Conservation (phyloP, 257 asterid species). For the Solanum gracilifrons region DNA sequence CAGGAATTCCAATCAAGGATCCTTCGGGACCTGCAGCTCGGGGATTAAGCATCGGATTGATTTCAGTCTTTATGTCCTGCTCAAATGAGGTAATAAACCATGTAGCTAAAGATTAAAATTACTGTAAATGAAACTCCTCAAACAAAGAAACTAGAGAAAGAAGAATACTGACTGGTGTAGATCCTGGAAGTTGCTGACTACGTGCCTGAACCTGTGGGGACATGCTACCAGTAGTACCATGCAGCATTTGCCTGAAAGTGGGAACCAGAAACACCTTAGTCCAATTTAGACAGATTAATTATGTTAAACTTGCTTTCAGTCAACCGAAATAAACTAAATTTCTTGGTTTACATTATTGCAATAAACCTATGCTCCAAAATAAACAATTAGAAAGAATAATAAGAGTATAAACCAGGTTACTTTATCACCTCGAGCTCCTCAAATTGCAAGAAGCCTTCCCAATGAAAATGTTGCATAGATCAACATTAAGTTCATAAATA, state of each 20-base stretch:
- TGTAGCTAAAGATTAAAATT: not conserved
- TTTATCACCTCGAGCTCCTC: not conserved
- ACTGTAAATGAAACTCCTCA: not conserved
- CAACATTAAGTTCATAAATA: not conserved
- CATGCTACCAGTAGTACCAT: conserved; percentile 74
- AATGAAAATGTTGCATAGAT: not conserved
- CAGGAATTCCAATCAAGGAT: conserved; percentile 85
- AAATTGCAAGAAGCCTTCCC: not conserved
- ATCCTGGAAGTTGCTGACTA: conserved; percentile 87
- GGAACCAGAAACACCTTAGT: not conserved
- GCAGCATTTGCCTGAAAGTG: conserved; percentile 67
- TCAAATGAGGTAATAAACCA: not conserved
- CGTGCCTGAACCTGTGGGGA: conserved; percentile 89
- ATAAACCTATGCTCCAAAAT: not conserved
- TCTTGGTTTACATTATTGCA: not conserved
- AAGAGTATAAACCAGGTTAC: not conserved
- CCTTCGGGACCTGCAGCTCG: conserved; percentile 80
- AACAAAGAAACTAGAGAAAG: conserved; percentile 3
- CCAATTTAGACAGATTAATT: not conserved
- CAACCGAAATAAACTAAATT: not conserved
- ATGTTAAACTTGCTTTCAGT: not conserved
- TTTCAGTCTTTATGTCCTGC: conserved; percentile 87
- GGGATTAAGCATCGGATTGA: conserved; percentile 74
- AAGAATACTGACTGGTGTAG: conserved; percentile 62
- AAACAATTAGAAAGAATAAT: not conserved